Evolutionary conservation across 202 grass and related monocot genomes (phyloP).

Genomic region (Miscanthus sacchariflorus): DNA sequence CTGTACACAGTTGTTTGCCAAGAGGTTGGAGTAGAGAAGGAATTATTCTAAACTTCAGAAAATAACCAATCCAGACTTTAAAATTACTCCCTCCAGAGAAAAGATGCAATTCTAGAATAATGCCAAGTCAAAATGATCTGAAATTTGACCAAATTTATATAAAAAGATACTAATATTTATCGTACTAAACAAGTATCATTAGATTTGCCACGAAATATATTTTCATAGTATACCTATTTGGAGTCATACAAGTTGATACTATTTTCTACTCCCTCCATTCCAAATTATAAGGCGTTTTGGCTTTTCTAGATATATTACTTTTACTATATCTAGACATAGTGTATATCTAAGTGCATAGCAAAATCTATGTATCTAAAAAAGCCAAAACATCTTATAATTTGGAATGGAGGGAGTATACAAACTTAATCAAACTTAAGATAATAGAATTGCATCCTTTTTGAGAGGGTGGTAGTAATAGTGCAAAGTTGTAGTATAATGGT

Average conservation of each 20-base stretch:
- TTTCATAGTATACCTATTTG: not conserved
- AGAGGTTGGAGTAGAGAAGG: constrained; percentile 4
- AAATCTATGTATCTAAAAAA: constrained; percentile 1
- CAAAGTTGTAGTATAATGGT: constrained; percentile 5
- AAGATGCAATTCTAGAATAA: not conserved
- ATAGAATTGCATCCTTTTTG: not conserved
- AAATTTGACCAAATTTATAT: not conserved
- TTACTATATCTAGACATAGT: not conserved
- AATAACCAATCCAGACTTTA: not conserved
- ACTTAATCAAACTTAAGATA: not conserved
- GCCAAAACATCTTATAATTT: not conserved
- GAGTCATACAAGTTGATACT: not conserved
- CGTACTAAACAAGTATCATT: not conserved
- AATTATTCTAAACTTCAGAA: constrained; percentile 3
- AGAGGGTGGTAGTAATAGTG: not conserved
- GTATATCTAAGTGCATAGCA: not conserved
- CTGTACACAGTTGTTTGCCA: constrained; percentile 10
- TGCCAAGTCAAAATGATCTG: not conserved
- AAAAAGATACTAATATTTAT: not conserved
- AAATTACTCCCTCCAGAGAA: not conserved
- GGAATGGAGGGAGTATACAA: not conserved
- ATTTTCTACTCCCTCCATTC: not conserved
- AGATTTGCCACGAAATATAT: not conserved
- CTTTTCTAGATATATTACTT: not conserved
- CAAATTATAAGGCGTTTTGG: not conserved